Evolutionary conservation across 2,329 filamentous ascomycete genomes (phyloP).

Genomic region (Aquanectria penicillioides): DNA sequence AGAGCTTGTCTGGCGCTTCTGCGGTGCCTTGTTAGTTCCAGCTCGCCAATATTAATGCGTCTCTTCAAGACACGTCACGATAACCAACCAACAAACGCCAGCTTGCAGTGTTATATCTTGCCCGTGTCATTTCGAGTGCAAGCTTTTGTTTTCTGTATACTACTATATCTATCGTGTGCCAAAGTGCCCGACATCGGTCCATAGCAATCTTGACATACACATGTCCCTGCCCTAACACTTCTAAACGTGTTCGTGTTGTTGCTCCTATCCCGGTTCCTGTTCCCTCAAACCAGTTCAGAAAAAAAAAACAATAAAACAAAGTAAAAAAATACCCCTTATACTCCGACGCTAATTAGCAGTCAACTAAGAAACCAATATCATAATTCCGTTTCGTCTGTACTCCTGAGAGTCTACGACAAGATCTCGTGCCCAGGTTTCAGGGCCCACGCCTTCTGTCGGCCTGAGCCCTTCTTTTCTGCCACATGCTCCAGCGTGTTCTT

Average conservation of each 20-base stretch:
- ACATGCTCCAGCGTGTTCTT: constrained; percentile 55
- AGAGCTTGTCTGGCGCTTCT: not conserved
- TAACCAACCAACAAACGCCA: not conserved
- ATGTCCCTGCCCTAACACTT: constrained; percentile 19
- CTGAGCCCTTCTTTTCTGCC: constrained; percentile 52
- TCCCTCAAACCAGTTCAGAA: constrained; percentile 31
- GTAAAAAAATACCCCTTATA: too few relatives aligned
- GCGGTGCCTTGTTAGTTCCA: not conserved
- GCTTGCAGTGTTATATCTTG: not conserved
- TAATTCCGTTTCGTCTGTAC: constrained; percentile 24
- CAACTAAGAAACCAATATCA: constrained; percentile 32
- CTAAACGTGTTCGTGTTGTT: not conserved
- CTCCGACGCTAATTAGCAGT: constrained; percentile 41
- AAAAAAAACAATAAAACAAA: too few relatives aligned
- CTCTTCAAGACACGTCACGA: not conserved
- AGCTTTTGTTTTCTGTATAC: too few relatives aligned
- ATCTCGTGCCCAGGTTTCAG: constrained; percentile 53
- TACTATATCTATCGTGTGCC: constrained; percentile 28
- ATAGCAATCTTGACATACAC: constrained; percentile 13
- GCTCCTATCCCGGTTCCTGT: constrained; percentile 8
- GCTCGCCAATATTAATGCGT: not conserved
- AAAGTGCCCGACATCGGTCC: not conserved
- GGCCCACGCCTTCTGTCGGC: constrained; percentile 51
- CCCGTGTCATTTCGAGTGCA: too few relatives aligned
- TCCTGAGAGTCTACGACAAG: constrained; percentile 29